phyloP scores from a whole-genome alignment of 2,329 filamentous ascomycete species.

The Trichoderma koningii region DNA sequence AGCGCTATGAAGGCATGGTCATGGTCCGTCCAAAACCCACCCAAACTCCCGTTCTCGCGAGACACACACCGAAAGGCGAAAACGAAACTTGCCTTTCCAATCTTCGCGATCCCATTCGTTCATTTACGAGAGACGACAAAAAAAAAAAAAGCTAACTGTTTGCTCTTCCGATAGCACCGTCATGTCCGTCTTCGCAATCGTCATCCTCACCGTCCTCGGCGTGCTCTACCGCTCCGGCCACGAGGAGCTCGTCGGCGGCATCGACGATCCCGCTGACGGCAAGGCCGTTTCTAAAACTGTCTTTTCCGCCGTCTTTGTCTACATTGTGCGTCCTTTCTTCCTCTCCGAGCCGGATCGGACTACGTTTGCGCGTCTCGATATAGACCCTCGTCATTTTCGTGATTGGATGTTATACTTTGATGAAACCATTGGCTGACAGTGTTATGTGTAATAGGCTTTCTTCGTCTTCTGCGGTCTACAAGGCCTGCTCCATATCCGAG shows the following conservation, averaged over 20 bases:
- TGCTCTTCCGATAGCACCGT: slow-evolving; percentile 61
- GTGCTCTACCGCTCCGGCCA: slow-evolving; percentile 77
- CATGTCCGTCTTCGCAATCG: slow-evolving; percentile 65
- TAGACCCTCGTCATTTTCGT: neutral
- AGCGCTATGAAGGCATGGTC: slow-evolving; percentile 91
- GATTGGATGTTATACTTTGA: too few relatives aligned
- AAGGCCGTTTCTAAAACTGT: slow-evolving; percentile 79
- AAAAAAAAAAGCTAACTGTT: neutral
- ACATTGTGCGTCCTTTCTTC: slow-evolving; percentile 69
- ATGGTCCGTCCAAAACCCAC: slow-evolving; percentile 63
- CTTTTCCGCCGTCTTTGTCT: slow-evolving; percentile 85
- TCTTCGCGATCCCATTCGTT: neutral
- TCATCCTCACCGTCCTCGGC: slow-evolving; percentile 65
- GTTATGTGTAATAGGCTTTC: slow-evolving; percentile 64
- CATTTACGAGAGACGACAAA: neutral
- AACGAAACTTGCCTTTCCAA: neutral
- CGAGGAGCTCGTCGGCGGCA: slow-evolving; percentile 79
- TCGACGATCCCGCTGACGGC: slow-evolving; percentile 71
- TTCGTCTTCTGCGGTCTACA: slow-evolving; percentile 90
- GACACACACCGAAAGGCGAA: neutral
- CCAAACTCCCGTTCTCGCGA: neutral
- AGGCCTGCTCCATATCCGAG: slow-evolving; percentile 80
- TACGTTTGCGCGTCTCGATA: neutral
- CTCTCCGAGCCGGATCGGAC: neutral
- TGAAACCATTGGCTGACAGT: neutral